Evolutionary conservation across 805 yeast genomes (phyloP).

Genomic region (Wickerhamomyces sydowiorum): DNA sequence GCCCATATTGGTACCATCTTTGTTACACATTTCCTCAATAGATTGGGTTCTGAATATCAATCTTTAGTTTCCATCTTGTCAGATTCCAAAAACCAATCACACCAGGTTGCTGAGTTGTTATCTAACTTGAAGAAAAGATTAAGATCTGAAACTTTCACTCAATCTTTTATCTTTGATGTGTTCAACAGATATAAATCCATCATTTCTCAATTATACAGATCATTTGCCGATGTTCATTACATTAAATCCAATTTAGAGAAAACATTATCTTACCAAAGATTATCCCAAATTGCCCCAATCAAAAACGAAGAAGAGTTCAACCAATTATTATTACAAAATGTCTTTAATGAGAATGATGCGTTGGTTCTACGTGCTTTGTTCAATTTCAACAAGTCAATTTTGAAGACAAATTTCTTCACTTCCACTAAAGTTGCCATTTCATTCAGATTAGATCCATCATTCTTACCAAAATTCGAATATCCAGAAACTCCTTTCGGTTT

Average conservation of each 20-base stretch:
- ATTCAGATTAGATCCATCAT: conserved; percentile 81
- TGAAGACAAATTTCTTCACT: conserved; percentile 91
- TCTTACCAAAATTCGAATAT: conserved; percentile 81
- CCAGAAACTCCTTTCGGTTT: conserved; percentile 92
- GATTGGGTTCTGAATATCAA: conserved; percentile 86
- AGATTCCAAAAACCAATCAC: conserved; percentile 47
- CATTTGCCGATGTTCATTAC: conserved; percentile 89
- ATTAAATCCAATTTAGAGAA: conserved; percentile 61
- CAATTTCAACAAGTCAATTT: conserved; percentile 77
- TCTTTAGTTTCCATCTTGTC: conserved; percentile 55
- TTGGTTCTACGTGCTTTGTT: conserved; percentile 77
- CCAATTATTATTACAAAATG: conserved; percentile 54
- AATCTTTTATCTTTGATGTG: conserved; percentile 72
- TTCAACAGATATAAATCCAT: conserved; percentile 65
- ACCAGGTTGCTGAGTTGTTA: conserved; percentile 70
- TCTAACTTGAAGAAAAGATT: conserved; percentile 79
- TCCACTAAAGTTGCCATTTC: conserved; percentile 94
- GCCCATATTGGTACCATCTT: conserved; percentile 92
- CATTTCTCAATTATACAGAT: conserved; percentile 78
- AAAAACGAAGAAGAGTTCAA: conserved; percentile 72
- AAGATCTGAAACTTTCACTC: conserved; percentile 90
- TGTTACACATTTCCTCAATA: conserved; percentile 89
- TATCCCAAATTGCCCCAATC: conserved; percentile 71
- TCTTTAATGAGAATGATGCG: conserved; percentile 72
- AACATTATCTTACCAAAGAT: conserved; percentile 83